Evolutionary conservation across 1,284 basidiomycete genomes (phyloP), one percentile per base, ranked within the genome.

Genomic region (Exobasidium cylindrosporum): DNA sequence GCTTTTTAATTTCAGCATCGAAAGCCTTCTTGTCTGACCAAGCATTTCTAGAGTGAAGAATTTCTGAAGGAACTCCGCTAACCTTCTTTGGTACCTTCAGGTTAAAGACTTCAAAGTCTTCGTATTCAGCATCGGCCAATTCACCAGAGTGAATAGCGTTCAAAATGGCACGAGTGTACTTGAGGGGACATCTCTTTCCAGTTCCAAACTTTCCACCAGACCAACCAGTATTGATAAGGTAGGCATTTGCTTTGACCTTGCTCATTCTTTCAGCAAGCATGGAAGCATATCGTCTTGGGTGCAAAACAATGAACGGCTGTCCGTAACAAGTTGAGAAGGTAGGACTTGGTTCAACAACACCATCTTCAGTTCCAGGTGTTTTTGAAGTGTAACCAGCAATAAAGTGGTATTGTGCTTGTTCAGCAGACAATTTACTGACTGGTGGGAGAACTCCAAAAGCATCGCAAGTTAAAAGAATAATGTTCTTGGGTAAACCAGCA

Each of bases 191-290:
- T 32, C 78, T 70, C 57, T 73, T 69, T 54, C 81, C 82, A 32
- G 81, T 82, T 62, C 95, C 95, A 81, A 88, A 98, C 83, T 92
- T 93, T 81, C 95, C 95, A 65, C 91, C 89, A 61, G 91, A 90
- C 95, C 95, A 98, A 77, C 95, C 95, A 23, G 95, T 97, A 88
- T 98, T 97, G 87, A 98, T 91, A 79, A 98, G 86, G 92, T 92
- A 98, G 85, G 94, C 97, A 83, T 95, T 83, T 78, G 93, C 93
- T 67, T 92, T 87, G 84, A 91, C 85, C 83, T 89, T 86, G 63
- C 88, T 83, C 95, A 98, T 98, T 78, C 91, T 88, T 79, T 92
- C 89, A 7, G 95, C 92, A 72, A 99, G 86, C 96, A 98, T 99
- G 82, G 89, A 86, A 57, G 95, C 95, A 83, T 99, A 99, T 69